A percentile compares a stretch with the other conserved stretches of the same genome.
Conservation (phyloP, 305 asterid genomes). For the Fraxinus floribunda region DNA sequence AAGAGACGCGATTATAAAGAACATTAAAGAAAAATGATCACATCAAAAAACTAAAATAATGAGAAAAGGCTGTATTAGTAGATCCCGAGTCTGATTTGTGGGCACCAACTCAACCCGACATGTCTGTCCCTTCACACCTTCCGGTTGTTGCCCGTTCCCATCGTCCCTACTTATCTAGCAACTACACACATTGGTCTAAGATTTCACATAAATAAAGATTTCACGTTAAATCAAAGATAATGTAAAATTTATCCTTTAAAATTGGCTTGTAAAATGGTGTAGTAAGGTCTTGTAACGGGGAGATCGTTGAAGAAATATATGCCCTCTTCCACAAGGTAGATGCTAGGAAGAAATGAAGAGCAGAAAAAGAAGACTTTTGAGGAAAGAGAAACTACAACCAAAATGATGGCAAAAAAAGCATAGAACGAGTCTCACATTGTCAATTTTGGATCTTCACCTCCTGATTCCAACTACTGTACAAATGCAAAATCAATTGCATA, state of each 20-base stretch:
- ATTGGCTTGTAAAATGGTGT: not conserved
- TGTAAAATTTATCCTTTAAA: not conserved
- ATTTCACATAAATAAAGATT: not conserved
- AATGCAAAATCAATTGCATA: constrained; percentile 23
- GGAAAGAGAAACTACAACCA: not conserved
- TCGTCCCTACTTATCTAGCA: not conserved
- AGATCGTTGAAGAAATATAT: not conserved
- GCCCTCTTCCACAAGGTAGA: constrained; percentile 10
- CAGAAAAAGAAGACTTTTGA: not conserved
- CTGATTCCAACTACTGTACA: constrained; percentile 40
- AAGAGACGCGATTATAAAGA: not conserved
- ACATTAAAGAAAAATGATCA: constrained; percentile 9
- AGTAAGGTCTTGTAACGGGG: not conserved
- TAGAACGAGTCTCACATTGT: constrained; percentile 5
- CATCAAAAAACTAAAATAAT: constrained; percentile 27
- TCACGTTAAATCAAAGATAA: not conserved
- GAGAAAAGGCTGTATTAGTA: constrained; percentile 21
- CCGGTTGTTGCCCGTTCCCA: constrained; percentile 30
- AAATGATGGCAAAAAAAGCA: constrained; percentile 7
- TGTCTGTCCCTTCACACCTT: constrained; percentile 31
- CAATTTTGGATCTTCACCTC: constrained; percentile 13
- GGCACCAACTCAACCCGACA: constrained; percentile 55
- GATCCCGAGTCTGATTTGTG: constrained; percentile 62
- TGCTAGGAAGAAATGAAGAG: constrained; percentile 1
- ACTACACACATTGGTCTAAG: not conserved